These are phyloP conservation scores for Tetrapisispora arboricola DNA, from an alignment of 805 yeast species.

Conservation along the genomic window DNA sequence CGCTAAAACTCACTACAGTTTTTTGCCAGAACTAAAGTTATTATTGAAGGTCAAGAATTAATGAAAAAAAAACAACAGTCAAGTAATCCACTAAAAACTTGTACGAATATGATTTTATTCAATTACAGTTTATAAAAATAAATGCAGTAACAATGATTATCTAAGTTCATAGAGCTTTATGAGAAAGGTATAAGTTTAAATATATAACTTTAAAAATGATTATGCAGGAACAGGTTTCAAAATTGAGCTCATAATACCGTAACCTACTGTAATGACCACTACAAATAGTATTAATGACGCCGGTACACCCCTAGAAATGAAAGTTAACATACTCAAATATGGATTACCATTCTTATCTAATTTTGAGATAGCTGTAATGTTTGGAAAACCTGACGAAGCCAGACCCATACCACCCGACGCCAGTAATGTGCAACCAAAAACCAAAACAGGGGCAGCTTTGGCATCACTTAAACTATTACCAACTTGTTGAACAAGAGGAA, in stretches of 20 bases:
- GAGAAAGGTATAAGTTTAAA: no score
- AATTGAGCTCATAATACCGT: constrained; percentile 49
- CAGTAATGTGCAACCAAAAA: constrained; percentile 44
- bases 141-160: not conserved
- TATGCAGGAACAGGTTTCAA: constrained; percentile 12
- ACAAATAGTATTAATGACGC: constrained; percentile 66
- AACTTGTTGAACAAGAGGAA: constrained; percentile 82
- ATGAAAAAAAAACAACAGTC: no score
- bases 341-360: constrained; percentile 86
- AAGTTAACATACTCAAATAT: constrained; percentile 69
- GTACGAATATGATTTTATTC: not conserved
- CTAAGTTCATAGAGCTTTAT: not conserved
- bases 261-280: constrained; percentile 71
- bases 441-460: constrained; percentile 47
- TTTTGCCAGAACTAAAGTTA: not conserved
- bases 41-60: no score
- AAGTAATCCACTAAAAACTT: no score
- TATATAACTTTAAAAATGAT: no score
- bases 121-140: no score
- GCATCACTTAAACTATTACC: constrained; percentile 63
- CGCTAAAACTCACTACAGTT: not conserved
- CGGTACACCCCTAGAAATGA: constrained; percentile 87
- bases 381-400: constrained; percentile 97
- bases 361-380: constrained; percentile 93
- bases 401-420: constrained; percentile 95